Base-by-base conservation (phyloP, 805 yeast genomes). In the Metschnikowia orientalis region DNA sequence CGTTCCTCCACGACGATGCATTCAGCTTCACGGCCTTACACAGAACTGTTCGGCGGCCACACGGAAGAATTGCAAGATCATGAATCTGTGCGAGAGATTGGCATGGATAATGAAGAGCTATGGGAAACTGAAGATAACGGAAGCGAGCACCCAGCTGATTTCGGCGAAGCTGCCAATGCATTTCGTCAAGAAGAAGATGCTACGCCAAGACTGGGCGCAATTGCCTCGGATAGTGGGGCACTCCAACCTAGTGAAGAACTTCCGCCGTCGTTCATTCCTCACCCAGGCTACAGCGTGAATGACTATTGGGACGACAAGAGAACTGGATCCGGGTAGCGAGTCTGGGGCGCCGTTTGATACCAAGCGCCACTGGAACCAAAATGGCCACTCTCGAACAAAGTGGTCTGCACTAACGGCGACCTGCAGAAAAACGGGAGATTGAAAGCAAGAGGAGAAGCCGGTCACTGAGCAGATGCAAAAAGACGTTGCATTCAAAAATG, bases 301-400 rank as follows among this genome's bases (percentile, higher is more conserved):
- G 78, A 73, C 45, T 73, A 73, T 48, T 71, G 72, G 67, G 67
- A 59, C 38, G 75, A 68, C 23, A 40, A 47, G 19, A 10, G 26
- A 2, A 8, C 23, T n/a, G n/a, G n/a, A n/a, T n/a, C n/a, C n/a
- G n/a, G n/a, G n/a, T n/a, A n/a, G n/a, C n/a, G n/a, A n/a, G n/a
- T n/a, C n/a, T n/a, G n/a, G n/a, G n/a, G n/a, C n/a, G n/a, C n/a
- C n/a, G n/a, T n/a, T n/a, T n/a, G n/a, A n/a, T n/a, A n/a, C n/a
- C n/a, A n/a, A n/a, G n/a, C n/a, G n/a, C n/a, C n/a, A n/a, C n/a
- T n/a, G n/a, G n/a, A n/a, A n/a, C n/a, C n/a, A n/a, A n/a, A n/a
- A n/a, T n/a, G n/a, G n/a, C n/a, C n/a, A n/a, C n/a, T n/a, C n/a
- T n/a, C n/a, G n/a, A n/a, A n/a, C n/a, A n/a, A n/a, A n/a, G n/a